Evolutionary conservation across 805 yeast genomes (phyloP), one percentile per base, ranked within the genome.

Genomic region (Lachancea cidri): DNA sequence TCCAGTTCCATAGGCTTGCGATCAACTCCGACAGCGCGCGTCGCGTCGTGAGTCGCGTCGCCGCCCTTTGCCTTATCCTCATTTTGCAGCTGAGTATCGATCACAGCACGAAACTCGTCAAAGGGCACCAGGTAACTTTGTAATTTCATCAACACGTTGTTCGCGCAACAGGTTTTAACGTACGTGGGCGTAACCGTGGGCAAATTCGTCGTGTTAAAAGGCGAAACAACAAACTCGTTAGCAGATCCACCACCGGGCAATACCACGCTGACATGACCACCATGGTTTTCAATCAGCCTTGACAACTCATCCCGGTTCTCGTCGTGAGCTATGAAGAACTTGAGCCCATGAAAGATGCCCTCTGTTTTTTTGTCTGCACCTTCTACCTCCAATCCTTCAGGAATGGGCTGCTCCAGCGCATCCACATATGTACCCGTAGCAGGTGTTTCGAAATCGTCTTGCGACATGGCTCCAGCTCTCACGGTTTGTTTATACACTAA

Each of bases 161-260:
- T 49, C 25, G 48, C 45, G 19, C 54, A 49, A 44, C 63, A 60
- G 6, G 53, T 57, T 32, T 48, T 49, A 35, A 60, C 51, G 42
- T 54, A 60, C 7, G 59, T 56, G 7, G 65, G 55, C 1, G 57
- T 52, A n/a, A 60, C 57, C 3, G 65, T 60, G n/a, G 53, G 53
- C 24, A 54, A 35, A 30, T 52, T 49, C 0, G 62, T 52, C 25
- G 52, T 52, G 44, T 60, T 60, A 17, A 53, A 56, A 11, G 62
- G 59, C n/a, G 63, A 53, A 2, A 61, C 57, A 11, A 61, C 50
- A 43, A 49, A 48, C 17, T 52, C 46, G 13, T 48, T 44, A n/a
- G 38, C 39, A 34, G 41, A 39, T n/a, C 24, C 35, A 20, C 36
- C 36, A 4, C 47, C 16, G 11, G 65, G 64, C 14, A 53, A 27